These are phyloP conservation scores for Saccharomyces hybrid DNA, from an alignment of 1,139 yeast species.

Conservation along the genomic window DNA sequence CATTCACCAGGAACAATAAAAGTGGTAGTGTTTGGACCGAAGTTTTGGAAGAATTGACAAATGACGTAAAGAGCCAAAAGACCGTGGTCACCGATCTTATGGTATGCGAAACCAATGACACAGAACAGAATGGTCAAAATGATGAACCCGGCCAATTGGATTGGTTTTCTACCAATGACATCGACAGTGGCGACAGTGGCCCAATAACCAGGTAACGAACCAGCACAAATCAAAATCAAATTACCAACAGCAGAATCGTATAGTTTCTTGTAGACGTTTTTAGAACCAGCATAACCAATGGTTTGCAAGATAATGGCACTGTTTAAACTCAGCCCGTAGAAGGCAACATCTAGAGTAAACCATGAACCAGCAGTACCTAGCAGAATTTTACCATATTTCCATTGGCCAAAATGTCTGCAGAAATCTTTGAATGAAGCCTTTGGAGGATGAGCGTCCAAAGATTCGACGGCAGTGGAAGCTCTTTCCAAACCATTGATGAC, in stretches of 20 bases:
- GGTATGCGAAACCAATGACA: slow-evolving; percentile 68
- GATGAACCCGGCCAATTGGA: slow-evolving; percentile 67
- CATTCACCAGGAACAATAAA: slow-evolving; percentile 94
- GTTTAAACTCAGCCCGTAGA: slow-evolving; percentile 82
- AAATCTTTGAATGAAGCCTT: slow-evolving; percentile 52
- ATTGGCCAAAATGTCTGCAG: slow-evolving; percentile 65
- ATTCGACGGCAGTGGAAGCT: slow-evolving; percentile 38
- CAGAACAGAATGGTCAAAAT: slow-evolving; percentile 58
- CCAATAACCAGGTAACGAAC: slow-evolving; percentile 92
- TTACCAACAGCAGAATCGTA: slow-evolving; percentile 82
- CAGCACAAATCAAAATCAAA: slow-evolving; percentile 82
- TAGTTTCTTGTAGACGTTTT: slow-evolving; percentile 55
- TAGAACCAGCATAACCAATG: slow-evolving; percentile 65
- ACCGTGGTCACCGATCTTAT: slow-evolving; percentile 56
- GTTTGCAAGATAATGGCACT: slow-evolving; percentile 74
- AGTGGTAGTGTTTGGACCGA: slow-evolving; percentile 94
- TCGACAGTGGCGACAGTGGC: slow-evolving; percentile 68
- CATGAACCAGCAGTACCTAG: slow-evolving; percentile 95
- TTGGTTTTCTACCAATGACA: slow-evolving; percentile 70
- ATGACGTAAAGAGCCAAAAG: slow-evolving; percentile 66
- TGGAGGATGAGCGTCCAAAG: slow-evolving; percentile 19
- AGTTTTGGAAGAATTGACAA: slow-evolving; percentile 78
- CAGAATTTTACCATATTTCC: slow-evolving; percentile 80
- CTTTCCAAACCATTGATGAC: slow-evolving; percentile 40
- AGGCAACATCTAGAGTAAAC: slow-evolving; percentile 94